A percentile compares a stretch with the other conserved stretches of the same genome.
These are phyloP conservation scores for Alternaria gansuensis DNA, from an alignment of 2,329 filamentous ascomycete genomes.

Conservation along the genomic window DNA sequence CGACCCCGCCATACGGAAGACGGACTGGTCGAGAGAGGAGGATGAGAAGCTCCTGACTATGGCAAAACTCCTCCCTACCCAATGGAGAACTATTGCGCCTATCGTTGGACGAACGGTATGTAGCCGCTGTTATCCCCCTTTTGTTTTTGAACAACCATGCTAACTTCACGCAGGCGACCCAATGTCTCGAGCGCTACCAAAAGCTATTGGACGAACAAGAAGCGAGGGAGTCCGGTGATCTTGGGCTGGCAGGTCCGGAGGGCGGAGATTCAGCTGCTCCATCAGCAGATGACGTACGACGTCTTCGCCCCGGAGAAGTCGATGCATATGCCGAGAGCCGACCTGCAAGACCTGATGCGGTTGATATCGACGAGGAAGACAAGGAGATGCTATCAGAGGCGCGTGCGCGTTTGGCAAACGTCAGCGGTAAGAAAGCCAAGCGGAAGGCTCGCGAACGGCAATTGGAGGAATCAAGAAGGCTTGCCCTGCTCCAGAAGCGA, in stretches of 20 bases:
- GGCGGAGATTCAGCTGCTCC: constrained; percentile 88
- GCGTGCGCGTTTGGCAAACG: constrained; percentile 93
- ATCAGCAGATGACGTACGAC: constrained; percentile 89
- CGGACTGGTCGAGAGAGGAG: constrained; percentile 98
- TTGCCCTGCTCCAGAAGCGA: constrained; percentile 92
- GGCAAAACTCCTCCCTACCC: constrained; percentile 97
- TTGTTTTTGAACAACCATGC: neutral
- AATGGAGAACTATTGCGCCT: constrained; percentile 98
- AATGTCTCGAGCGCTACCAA: constrained; percentile 96
- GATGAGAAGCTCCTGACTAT: constrained; percentile 97
- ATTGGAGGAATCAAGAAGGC: constrained; percentile 88
- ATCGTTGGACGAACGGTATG: constrained; percentile 85
- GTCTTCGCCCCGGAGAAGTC: constrained; percentile 87
- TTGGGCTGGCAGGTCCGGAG: constrained; percentile 84
- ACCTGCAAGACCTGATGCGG: constrained; percentile 92
- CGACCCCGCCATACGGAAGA: constrained; percentile 96
- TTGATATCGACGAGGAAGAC: constrained; percentile 98
- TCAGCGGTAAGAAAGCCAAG: constrained; percentile 99
- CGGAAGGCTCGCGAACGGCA: constrained; percentile 95
- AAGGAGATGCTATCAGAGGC: constrained; percentile 99
- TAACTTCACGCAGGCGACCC: constrained; percentile 70
- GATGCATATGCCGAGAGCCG: constrained; percentile 98
- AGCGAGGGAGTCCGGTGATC: constrained; percentile 79
- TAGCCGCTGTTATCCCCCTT: neutral
- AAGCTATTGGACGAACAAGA: constrained; percentile 96